A percentile compares a stretch with the other conserved stretches of the same genome.
Evolutionary conservation across 2,329 filamentous ascomycete genomes (phyloP).

Genomic region (Lasiodiplodia gonubiensis): DNA sequence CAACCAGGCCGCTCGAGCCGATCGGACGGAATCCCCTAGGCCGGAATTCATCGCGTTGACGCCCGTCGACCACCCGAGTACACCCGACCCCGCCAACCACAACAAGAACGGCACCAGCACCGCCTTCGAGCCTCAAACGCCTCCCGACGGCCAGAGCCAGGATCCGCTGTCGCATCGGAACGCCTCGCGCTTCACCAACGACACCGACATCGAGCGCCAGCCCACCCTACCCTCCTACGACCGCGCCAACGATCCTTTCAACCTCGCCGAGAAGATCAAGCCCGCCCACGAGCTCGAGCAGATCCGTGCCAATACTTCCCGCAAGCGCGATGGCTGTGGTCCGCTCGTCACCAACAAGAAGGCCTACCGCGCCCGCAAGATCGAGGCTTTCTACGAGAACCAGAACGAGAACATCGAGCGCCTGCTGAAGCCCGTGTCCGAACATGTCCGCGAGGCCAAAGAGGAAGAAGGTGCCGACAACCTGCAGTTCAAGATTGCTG

Average conservation of each 20-base stretch:
- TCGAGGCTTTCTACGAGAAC: constrained; percentile 83
- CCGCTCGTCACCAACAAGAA: constrained; percentile 52
- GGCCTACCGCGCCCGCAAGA: constrained; percentile 57
- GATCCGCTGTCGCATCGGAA: constrained; percentile 46
- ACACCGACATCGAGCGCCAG: constrained; percentile 53
- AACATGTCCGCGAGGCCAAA: constrained; percentile 81
- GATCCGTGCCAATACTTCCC: constrained; percentile 80
- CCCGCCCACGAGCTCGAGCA: constrained; percentile 74
- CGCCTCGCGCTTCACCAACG: constrained; percentile 38
- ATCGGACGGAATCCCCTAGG: constrained; percentile 8
- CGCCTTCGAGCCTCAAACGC: constrained; percentile 44
- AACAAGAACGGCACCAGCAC: constrained; percentile 45
- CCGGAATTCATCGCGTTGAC: constrained; percentile 32
- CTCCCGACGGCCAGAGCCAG: constrained; percentile 36
- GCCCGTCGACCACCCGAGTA: constrained; percentile 36
- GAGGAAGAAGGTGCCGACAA: constrained; percentile 83
- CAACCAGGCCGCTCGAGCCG: constrained; percentile 36
- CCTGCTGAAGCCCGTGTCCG: constrained; percentile 89
- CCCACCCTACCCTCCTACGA: constrained; percentile 62
- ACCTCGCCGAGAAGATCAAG: constrained; percentile 78
- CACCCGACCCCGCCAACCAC: constrained; percentile 31
- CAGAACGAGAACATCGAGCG: constrained; percentile 95
- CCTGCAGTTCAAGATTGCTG: constrained; percentile 73
- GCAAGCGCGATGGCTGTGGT: constrained; percentile 68
- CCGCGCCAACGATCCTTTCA: constrained; percentile 77